Conservation (phyloP, 2,329 filamentous ascomycete species). For the Colletotrichum liaoningense region DNA sequence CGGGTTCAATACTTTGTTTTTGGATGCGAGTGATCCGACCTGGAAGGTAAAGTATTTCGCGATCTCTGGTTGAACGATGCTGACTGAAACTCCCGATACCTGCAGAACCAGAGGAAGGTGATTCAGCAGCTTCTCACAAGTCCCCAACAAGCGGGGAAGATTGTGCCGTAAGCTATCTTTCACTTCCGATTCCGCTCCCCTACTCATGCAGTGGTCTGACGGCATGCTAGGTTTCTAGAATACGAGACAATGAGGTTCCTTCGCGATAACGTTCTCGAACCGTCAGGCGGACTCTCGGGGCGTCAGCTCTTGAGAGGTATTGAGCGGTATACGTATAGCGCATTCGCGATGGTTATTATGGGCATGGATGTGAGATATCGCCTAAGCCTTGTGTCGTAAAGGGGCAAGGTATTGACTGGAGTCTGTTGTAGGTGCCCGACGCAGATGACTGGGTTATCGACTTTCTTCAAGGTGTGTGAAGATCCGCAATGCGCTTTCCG, state of each 20-base stretch:
- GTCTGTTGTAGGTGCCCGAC: background rate
- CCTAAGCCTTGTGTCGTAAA: background rate
- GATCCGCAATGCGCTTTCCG: background rate
- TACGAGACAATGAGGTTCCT: conserved; percentile 11
- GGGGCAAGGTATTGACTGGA: background rate
- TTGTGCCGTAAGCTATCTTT: background rate
- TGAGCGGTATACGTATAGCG: conserved; percentile 9
- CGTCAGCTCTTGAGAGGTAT: background rate
- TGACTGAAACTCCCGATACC: background rate
- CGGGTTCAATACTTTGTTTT: background rate
- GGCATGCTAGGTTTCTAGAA: background rate
- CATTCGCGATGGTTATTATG: background rate
- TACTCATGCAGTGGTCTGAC: too few relatives aligned
- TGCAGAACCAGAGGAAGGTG: conserved; percentile 9
- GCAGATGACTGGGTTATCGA: background rate
- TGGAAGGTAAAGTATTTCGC: background rate
- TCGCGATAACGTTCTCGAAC: background rate
- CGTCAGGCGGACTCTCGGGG: background rate
- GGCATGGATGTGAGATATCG: background rate
- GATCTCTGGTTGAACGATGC: too few relatives aligned
- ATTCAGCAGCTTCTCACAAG: conserved; percentile 12
- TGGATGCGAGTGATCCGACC: conserved; percentile 8
- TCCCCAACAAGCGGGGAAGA: conserved; percentile 4
- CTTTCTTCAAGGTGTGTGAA: background rate
- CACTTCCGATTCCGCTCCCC: too few relatives aligned